Evolutionary conservation across 169 alveolate genomes (phyloP), one percentile per base, ranked within the genome.

Genomic region (Plasmodium chabaudi): DNA sequence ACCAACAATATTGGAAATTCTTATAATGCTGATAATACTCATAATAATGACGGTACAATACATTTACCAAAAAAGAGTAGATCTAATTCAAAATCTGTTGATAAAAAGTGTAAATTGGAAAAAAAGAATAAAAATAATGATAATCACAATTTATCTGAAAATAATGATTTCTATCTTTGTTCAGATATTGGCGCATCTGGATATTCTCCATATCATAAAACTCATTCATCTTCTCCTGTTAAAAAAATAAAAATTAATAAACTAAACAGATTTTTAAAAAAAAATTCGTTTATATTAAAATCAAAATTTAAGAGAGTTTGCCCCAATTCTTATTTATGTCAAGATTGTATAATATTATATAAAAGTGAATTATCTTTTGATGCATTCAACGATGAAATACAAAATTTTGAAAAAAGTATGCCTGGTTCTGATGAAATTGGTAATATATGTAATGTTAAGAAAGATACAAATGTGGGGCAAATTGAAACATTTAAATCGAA

Each of bases 261-360:
- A 55, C 42, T 79, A 56, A 79, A n/a, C 51, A 60, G n/a, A 34
- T 79, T 79, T 61, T 67, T 79, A 49, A 79, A 51, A 49, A 79
- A 56, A 15, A 79, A 79, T 15, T 67, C 34, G 4, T 79, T 79
- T 6, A 21, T 55, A 12, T 56, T 79, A 49, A 79, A 79, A 39
- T 79, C 89, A 12, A 79, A 67, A 27, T 79, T 79, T 27, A 79
- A 67, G 82, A 67, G 82, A 60, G 34, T 79, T 47, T 34, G 72
- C 23, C 89, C 89, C n/a, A 65, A 65, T 39, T 12, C 63, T 9
- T 79, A 79, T 53, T 46, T 79, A 19, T 79, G 89, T 60, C 61
- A 13, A 15, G 68, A 46, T 70, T 79, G 89, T 27, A 34, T 79
- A 53, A 12, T 67, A 51, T 55, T 79, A 60, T 79, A 79, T 64